A percentile compares a stretch with the other conserved stretches of the same genome.
Evolutionary conservation across 495 filamentous ascomycete genomes (phyloP).

Genomic region (Neurospora africana): DNA sequence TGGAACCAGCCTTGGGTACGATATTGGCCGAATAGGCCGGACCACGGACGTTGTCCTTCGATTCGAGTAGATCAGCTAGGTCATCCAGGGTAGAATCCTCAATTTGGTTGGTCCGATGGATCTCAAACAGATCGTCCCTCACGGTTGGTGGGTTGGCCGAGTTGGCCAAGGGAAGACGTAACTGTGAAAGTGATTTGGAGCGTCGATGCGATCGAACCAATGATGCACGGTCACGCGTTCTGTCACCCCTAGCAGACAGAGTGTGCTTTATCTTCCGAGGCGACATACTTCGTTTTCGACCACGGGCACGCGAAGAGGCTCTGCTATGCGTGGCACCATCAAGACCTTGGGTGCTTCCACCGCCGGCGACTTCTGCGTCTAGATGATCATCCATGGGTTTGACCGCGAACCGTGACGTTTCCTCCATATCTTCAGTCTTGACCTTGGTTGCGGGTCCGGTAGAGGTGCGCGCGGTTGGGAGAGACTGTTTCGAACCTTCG

Average conservation of each 20-base stretch:
- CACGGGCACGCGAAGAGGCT: neutral
- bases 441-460: conserved; percentile 40
- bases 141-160: conserved; percentile 37
- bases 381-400: neutral
- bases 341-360: neutral
- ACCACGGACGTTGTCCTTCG: neutral
- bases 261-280: conserved; percentile 7
- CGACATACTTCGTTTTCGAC: neutral
- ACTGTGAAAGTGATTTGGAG: conserved; percentile 23
- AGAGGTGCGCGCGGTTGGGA: conserved; percentile 39
- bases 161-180: conserved; percentile 32
- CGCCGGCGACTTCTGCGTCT: neutral
- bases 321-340: neutral
- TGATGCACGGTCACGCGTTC: conserved; percentile 14
- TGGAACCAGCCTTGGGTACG: neutral
- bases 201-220: conserved; percentile 19
- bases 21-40: neutral
- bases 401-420: neutral
- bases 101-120: conserved; percentile 35
- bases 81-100: conserved; percentile 47
- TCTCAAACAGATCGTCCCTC: conserved; percentile 38
- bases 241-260: conserved; percentile 11
- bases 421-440: conserved; percentile 23
- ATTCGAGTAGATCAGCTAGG: conserved; percentile 30
- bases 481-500: conserved; percentile 39